Evolutionary conservation across 352 stramenopile genomes (phyloP), one percentile per base, ranked within the genome.

Genomic region (Hyaloperonospora brassicae): DNA sequence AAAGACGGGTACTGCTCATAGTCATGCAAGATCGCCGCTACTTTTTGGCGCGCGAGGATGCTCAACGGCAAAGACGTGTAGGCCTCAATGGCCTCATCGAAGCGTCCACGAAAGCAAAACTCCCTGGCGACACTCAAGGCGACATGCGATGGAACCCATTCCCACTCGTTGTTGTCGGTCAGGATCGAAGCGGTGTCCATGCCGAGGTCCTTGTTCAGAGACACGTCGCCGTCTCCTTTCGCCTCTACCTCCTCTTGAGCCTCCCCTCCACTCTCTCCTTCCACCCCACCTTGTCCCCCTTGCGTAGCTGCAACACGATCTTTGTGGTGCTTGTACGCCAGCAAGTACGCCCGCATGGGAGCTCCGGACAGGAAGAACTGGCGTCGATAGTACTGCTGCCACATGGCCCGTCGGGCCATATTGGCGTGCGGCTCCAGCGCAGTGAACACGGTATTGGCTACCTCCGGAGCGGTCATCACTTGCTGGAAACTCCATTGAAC

Each of bases 311-410:
- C 44, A 13, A 61, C 24, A 2, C 42, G 41, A 21, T 64, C 59
- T 40, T 12, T 17, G 48, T 71, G 63, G 44, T 1, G 53, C 35
- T 62, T 68, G 22, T 67, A 68, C 5, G 34, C 63, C 7, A 52
- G 46, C 9, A 85, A 43, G 49, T 82, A 85, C n/a, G 68, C 54
- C 23, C 44, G 46, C 25, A 85, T 49, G 9, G 73, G 73, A 36
- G 73, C 70, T 8, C 55, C 50, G 0, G 72, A 76, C 3, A 87
- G 57, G 43, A 85, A 80, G 50, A 87, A 87, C 49, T 82, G 74
- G 21, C 76, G 72, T 34, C 73, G 68, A 57, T 77, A 85, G 57
- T 81, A 87, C 43, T 75, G 70, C 13, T 68, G 63, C 76, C 76
- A 87, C 46, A 76, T 49, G 43, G 60, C 48, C 47, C 61, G 51